Evolutionary conservation across 768 basidiomycete genomes (phyloP).

Genomic region (Lyophyllum atratum): DNA sequence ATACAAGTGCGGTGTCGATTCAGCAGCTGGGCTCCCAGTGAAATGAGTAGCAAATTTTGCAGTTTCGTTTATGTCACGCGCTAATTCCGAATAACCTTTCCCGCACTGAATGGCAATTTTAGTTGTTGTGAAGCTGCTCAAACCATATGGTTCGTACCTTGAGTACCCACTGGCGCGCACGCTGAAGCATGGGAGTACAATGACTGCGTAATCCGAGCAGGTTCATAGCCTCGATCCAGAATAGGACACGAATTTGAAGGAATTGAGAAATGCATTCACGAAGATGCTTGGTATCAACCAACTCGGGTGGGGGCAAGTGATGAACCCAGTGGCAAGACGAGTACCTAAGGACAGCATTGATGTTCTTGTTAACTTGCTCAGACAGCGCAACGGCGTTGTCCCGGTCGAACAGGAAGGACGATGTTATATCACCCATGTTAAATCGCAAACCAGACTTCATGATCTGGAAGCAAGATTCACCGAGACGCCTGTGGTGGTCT

Average conservation of each 20-base stretch:
- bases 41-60: slow-evolving; percentile 20
- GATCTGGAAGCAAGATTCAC: slow-evolving; percentile 16
- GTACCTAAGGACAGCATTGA: background rate
- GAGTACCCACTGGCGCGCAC: slow-evolving; percentile 6
- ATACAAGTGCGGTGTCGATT: slow-evolving; percentile 20
- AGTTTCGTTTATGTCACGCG: slow-evolving; percentile 12
- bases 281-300: background rate
- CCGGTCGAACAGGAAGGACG: slow-evolving; percentile 18
- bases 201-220: slow-evolving; percentile 14
- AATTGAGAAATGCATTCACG: slow-evolving; percentile 6
- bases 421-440: slow-evolving; percentile 22
- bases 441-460: slow-evolving; percentile 18
- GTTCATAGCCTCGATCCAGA: slow-evolving; percentile 32
- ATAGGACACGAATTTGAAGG: slow-evolving; percentile 17
- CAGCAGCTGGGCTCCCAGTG: slow-evolving; percentile 9
- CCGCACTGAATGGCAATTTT: background rate
- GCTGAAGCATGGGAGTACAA: slow-evolving; percentile 20
- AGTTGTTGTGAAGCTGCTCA: background rate
- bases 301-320: background rate
- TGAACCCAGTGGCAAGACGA: slow-evolving; percentile 4
- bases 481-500: slow-evolving; percentile 12
- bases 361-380: slow-evolving; percentile 12
- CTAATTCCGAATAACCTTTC: background rate
- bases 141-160: background rate
- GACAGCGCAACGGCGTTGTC: slow-evolving; percentile 1